Base-by-base conservation (phyloP, 352 stramenopile genomes). In the Globisporangium parvum region DNA sequence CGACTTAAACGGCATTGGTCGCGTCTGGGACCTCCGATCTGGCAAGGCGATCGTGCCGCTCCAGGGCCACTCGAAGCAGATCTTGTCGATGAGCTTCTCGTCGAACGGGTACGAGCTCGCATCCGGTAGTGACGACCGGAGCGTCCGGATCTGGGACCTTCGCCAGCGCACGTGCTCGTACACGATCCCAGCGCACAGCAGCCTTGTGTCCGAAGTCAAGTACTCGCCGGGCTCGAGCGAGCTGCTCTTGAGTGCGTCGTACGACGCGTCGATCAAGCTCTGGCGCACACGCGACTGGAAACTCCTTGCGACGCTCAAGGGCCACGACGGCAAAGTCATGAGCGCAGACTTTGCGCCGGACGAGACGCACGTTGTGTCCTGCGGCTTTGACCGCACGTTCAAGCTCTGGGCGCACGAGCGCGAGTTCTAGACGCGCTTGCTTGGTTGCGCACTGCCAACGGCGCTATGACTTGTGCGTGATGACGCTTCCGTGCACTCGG, bases 311-410 rank as follows among this genome's bases (percentile, higher is more conserved):
- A 93, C 80, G 41, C 73, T 98, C 35, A 71, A 87, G 47, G 95
- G 91, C 31, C 96, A 98, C 67, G 91, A 98, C 60, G 95, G 94
- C 49, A 98, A 98, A 67, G 84, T 98, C 24, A 98, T 97, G 87
- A 80, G 86, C 6, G 81, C 93, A 12, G 94, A 98, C 69, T 84
- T 98, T 42, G 75, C 94, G 24, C 75, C 75, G 11, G 87, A 97
- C 53, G 89, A 96, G 53, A 87, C 75, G 55, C 87, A 95, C 62
- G 35, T 97, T 24, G 88, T 96, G 15, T 95, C 88, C 4, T 95
- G 83, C 49, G 88, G 87, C 8, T 95, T 94, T 48, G 91, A 97
- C 50, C 84, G 89, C 40, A 97, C 91, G 9, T 95, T 96, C 62
- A 97, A 97, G 68, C 77, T 93, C 8, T 97, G 91, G 91, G 87